Conservation (phyloP, 2,329 filamentous ascomycete species). For the Fulvia fulva region DNA sequence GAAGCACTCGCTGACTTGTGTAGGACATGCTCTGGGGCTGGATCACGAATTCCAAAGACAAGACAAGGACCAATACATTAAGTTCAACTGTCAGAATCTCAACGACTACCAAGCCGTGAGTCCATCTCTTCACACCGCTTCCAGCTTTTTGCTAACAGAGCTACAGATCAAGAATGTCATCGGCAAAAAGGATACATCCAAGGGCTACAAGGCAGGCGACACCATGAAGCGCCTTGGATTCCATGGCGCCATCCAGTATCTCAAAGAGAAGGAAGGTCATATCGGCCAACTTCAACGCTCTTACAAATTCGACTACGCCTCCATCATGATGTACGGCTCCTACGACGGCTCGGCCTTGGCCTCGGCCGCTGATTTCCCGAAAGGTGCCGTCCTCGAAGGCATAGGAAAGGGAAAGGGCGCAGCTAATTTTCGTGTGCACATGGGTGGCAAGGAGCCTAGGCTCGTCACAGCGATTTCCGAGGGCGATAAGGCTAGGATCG, state of each 20-base stretch:
- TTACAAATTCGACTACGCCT: slow-evolving; percentile 4
- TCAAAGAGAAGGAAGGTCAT: not conserved
- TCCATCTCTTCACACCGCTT: not conserved
- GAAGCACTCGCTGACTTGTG: not conserved
- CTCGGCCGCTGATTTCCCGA: not conserved
- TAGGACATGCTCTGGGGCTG: not conserved
- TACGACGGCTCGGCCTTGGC: not conserved
- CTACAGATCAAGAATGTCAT: not conserved
- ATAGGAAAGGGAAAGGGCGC: not conserved
- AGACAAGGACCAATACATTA: not conserved
- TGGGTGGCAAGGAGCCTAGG: not conserved
- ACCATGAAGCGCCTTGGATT: too few species aligned
- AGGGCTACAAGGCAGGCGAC: not conserved
- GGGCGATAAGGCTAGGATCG: not conserved
- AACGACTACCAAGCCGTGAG: not conserved
- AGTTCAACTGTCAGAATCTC: not conserved
- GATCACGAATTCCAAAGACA: not conserved
- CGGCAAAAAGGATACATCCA: not conserved
- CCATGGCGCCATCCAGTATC: not conserved
- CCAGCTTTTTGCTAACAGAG: not conserved
- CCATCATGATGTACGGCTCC: slow-evolving; percentile 3
- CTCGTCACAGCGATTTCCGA: not conserved
- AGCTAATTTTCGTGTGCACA: not conserved
- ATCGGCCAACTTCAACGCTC: not conserved
- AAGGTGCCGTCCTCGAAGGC: not conserved